phyloP scores from a whole-genome alignment of 2,329 filamentous ascomycete species.

The Apiospora phragmitis region DNA sequence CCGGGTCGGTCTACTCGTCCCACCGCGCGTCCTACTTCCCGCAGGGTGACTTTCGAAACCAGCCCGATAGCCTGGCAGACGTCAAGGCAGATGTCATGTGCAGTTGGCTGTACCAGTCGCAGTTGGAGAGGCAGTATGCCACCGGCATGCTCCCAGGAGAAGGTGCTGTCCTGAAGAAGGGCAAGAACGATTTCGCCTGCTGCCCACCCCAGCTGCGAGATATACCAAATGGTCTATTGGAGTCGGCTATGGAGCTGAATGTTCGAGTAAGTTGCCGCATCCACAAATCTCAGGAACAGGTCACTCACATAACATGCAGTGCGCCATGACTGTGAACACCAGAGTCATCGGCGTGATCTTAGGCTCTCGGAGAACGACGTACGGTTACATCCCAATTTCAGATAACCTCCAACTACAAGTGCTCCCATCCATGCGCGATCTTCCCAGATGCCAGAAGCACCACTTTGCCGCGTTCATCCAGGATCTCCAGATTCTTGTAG shows the following conservation, averaged over 20 bases:
- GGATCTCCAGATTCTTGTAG: constrained; percentile 57
- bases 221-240: constrained; percentile 35
- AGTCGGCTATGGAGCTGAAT: constrained; percentile 39
- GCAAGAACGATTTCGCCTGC: constrained; percentile 38
- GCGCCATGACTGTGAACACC: constrained; percentile 68
- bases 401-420: constrained; percentile 63
- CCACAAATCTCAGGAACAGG: neutral
- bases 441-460: constrained; percentile 62
- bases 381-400: constrained; percentile 58
- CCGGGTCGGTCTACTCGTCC: constrained; percentile 21
- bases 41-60: constrained; percentile 41
- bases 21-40: constrained; percentile 35
- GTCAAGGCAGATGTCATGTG: constrained; percentile 64
- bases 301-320: constrained; percentile 37
- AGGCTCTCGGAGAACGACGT: constrained; percentile 40
- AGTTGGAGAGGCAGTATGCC: constrained; percentile 50
- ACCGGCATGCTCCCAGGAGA: constrained; percentile 38
- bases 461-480: constrained; percentile 66
- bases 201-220: constrained; percentile 39
- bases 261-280: constrained; percentile 34
- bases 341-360: constrained; percentile 63
- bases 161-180: constrained; percentile 41
- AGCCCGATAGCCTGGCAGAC: constrained; percentile 47
- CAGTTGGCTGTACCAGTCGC: constrained; percentile 63
- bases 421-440: constrained; percentile 54